Base-by-base conservation (phyloP, 306 rosid genomes). In the Prunus fruticosa region DNA sequence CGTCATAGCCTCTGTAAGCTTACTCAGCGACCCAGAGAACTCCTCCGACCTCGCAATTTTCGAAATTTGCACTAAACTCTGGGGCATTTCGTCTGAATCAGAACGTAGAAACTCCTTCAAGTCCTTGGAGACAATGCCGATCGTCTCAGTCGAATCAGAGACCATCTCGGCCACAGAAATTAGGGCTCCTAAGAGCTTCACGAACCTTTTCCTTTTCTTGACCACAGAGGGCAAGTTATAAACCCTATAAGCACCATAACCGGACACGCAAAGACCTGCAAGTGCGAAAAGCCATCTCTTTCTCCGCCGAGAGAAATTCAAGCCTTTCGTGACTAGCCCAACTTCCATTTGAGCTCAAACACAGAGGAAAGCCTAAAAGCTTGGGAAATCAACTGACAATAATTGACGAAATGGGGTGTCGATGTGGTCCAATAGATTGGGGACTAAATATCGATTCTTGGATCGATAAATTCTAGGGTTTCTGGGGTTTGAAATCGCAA, bases 61-160 rank as follows among this genome's bases (percentile, higher is more conserved):
- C 2, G 92, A 92, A 72, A 95, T 74, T 57, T 95, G 99, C 77
- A 78, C 88, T 86, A 95, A 66, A 62, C 93, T 95, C 68, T 76
- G 80, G 18, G 99, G 99, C 54, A 95, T 86, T 84, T 89, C 82
- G 18, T 95, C 96, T 0, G 93, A 90, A 79, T 90, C 91, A 3
- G 97, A 95, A 2, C 20, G 66, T 6, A 95, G 81, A 76, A 89
- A 95, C 2, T 76, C 88, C 72, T 88, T 89, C 72, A 95, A 45
- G 69, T 95, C 99, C 70, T 75, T 87, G 15, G 91, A 85, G 78
- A 92, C 63, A 16, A 86, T 32, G 9, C 92, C 74, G 50, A 92
- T 63, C 1, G 90, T 81, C 32, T 95, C 91, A 0, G 97, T 87
- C 20, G 97, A 92, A 58, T 87, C 87, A 3, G 99, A 85, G 63